A percentile compares a stretch with the other conserved stretches of the same genome.
phyloP scores from a whole-genome alignment of 352 stramenopile genomes.

The Phytophthora boehmeriae region DNA sequence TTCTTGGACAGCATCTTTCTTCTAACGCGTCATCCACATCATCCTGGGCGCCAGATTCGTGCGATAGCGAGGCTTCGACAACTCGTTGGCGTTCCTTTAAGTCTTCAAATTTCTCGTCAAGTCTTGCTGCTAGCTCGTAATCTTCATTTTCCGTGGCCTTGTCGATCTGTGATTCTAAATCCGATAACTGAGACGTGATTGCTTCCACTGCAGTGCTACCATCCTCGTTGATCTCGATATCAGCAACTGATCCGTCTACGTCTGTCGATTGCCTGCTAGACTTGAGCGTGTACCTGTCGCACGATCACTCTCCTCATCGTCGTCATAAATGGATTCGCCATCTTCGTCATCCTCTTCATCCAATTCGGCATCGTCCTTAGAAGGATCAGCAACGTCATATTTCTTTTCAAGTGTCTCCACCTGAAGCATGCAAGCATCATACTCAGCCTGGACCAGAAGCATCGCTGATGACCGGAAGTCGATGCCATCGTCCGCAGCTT shows the following conservation, averaged over 20 bases:
- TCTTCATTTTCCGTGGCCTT: slow-evolving; percentile 81
- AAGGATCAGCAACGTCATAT: slow-evolving; percentile 64
- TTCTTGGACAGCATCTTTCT: slow-evolving; percentile 16
- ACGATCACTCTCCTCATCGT: slow-evolving; percentile 34
- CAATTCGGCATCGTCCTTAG: slow-evolving; percentile 52
- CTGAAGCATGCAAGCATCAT: slow-evolving; percentile 67
- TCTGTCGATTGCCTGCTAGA: slow-evolving; percentile 24
- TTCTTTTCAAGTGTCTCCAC: slow-evolving; percentile 73
- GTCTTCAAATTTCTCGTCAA: slow-evolving; percentile 74
- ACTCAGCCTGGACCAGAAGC: slow-evolving; percentile 78
- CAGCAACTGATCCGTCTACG: slow-evolving; percentile 30
- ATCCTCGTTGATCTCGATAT: slow-evolving; percentile 36
- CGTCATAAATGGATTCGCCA: slow-evolving; percentile 55
- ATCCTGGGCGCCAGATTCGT: slow-evolving; percentile 13
- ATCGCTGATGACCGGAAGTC: slow-evolving; percentile 73
- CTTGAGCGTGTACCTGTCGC: slow-evolving; percentile 21
- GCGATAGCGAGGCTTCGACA: slow-evolving; percentile 39
- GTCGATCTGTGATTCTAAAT: slow-evolving; percentile 75
- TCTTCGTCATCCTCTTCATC: slow-evolving; percentile 55
- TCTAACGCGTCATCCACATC: slow-evolving; percentile 20
- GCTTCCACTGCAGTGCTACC: slow-evolving; percentile 47
- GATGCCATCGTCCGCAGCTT: slow-evolving; percentile 56
- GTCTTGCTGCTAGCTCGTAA: slow-evolving; percentile 75
- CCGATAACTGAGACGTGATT: slow-evolving; percentile 59
- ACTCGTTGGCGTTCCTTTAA: slow-evolving; percentile 59